Evolutionary conservation across 352 stramenopile species (phyloP).

Genomic region (Globisporangium cylindrosporum): DNA sequence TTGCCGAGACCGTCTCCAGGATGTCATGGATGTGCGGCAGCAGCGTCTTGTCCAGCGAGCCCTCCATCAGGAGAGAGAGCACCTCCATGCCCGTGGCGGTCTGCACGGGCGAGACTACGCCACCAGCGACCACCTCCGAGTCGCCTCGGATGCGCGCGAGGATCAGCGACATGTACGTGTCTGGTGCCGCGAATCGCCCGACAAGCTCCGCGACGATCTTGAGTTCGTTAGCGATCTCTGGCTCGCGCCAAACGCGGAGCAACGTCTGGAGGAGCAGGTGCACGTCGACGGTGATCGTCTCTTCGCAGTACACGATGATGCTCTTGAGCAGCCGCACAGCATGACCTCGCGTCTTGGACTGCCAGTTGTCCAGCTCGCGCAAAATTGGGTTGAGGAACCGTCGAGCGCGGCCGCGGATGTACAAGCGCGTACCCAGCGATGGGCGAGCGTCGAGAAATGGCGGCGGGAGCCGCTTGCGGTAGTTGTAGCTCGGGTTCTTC

Average conservation of each 20-base stretch:
- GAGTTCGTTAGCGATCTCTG: conserved; percentile 23
- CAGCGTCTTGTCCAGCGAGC: conserved; percentile 56
- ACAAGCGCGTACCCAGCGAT: conserved; percentile 88
- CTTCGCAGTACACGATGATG: conserved; percentile 92
- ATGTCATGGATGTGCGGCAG: conserved; percentile 58
- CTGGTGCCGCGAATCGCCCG: conserved; percentile 57
- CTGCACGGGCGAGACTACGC: conserved; percentile 22
- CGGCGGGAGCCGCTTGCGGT: conserved; percentile 64
- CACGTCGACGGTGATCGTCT: conserved; percentile 90
- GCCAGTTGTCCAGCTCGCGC: conserved; percentile 91
- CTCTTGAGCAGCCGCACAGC: conserved; percentile 87
- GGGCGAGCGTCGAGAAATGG: conserved; percentile 79
- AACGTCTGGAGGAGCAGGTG: conserved; percentile 75
- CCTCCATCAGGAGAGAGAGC: conserved; percentile 45
- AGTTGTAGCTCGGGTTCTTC: conserved; percentile 84
- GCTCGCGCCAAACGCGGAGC: conserved; percentile 45
- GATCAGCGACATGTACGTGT: conserved; percentile 67
- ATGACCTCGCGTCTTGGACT: conserved; percentile 71
- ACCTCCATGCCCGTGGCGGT: conserved; percentile 41
- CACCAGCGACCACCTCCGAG: conserved; percentile 27
- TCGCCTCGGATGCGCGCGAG: conserved; percentile 60
- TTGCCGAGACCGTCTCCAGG: conserved; percentile 36
- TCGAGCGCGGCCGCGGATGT: conserved; percentile 86
- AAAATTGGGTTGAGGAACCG: conserved; percentile 90
- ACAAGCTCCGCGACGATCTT: conserved; percentile 49